Conservation (phyloP, 805 yeast genomes). For the Yarrowia sp. region DNA sequence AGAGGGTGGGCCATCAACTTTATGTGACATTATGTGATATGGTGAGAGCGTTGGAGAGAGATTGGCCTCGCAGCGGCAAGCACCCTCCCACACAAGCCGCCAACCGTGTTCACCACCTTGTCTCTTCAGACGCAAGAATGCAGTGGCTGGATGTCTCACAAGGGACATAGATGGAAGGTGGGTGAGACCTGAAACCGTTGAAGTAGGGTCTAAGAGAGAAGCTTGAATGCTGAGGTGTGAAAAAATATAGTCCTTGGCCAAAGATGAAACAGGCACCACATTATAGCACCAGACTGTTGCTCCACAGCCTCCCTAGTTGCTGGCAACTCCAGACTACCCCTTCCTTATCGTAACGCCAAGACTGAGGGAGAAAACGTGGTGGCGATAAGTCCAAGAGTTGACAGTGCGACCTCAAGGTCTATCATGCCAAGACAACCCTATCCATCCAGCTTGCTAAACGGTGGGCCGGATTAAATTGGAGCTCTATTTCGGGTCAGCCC, state of each 20-base stretch:
- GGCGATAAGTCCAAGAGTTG: slow-evolving; percentile 1
- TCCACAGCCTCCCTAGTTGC: too few species aligned
- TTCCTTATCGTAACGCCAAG: not conserved
- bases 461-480: slow-evolving; percentile 30
- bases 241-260: too few species aligned
- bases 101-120: slow-evolving; percentile 10
- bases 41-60: not conserved
- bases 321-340: not conserved
- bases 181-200: slow-evolving; percentile 30
- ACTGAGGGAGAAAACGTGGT: not conserved
- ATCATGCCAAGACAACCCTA: slow-evolving; percentile 25
- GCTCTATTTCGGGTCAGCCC: slow-evolving; percentile 2
- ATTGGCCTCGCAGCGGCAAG: slow-evolving; percentile 5
- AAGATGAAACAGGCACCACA: too few species aligned
- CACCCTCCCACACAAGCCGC: not conserved
- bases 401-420: not conserved
- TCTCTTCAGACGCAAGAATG: not conserved
- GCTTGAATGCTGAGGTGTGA: too few species aligned
- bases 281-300: too few species aligned
- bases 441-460: slow-evolving; percentile 17
- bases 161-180: not conserved
- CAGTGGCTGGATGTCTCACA: slow-evolving; percentile 1
- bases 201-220: slow-evolving; percentile 3
- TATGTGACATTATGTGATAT: not conserved
- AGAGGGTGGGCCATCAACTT: not conserved